A percentile compares a stretch with the other conserved stretches of the same genome.
Conservation (phyloP, 2,329 filamentous ascomycete genomes). For the Exophiala xenobiotica region DNA sequence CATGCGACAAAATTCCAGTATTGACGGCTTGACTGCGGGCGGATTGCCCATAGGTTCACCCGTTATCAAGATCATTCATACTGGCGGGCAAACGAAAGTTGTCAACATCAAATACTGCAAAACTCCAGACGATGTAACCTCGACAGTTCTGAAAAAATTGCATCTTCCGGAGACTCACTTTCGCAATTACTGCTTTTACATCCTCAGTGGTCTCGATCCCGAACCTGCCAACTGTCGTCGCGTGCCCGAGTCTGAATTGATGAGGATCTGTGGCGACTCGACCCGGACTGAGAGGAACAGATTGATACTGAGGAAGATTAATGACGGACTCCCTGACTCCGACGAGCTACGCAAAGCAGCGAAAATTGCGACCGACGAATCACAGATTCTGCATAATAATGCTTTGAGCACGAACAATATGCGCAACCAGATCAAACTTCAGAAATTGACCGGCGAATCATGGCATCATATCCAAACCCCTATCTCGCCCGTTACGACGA, state of each 20-base stretch:
- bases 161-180: constrained; percentile 85
- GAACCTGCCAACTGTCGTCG: constrained; percentile 78
- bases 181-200: constrained; percentile 95
- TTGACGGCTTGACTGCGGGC: constrained; percentile 83
- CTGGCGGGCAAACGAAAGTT: constrained; percentile 86
- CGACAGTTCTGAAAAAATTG: constrained; percentile 84
- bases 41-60: constrained; percentile 81
- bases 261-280: constrained; percentile 85
- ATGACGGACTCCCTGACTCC: constrained; percentile 81
- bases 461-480: constrained; percentile 85
- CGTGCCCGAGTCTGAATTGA: constrained; percentile 81
- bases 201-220: constrained; percentile 80
- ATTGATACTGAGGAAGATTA: constrained; percentile 88
- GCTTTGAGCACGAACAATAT: constrained; percentile 63
- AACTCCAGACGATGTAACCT: constrained; percentile 88
- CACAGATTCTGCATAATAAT: constrained; percentile 67
- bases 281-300: constrained; percentile 83
- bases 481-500: constrained; percentile 65
- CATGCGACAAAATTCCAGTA: constrained; percentile 75
- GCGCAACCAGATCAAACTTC: constrained; percentile 80
- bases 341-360: constrained; percentile 85
- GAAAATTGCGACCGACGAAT: constrained; percentile 85
- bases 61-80: constrained; percentile 89
- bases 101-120: constrained; percentile 90
- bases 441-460: constrained; percentile 83